These are phyloP conservation scores for Schizochytrium sp. DNA, from an alignment of 108 stramenopile genomes.

Conservation along the genomic window DNA sequence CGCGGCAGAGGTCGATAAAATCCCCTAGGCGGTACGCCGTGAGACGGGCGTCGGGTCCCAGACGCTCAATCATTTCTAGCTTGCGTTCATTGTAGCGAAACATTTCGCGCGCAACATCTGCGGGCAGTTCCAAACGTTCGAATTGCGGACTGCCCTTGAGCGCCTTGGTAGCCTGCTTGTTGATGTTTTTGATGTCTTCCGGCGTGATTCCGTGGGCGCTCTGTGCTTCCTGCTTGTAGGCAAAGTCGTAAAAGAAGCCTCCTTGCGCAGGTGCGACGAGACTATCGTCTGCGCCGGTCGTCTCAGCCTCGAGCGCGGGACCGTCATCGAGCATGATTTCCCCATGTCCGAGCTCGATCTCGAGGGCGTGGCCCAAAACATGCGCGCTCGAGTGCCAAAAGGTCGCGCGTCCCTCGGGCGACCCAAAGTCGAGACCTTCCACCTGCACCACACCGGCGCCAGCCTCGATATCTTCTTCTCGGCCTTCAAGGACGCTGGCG, in stretches of 20 bases:
- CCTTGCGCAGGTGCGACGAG: neutral
- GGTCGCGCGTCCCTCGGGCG: neutral
- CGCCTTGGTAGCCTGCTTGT: neutral
- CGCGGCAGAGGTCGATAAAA: conserved; percentile 92
- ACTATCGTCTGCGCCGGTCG: neutral
- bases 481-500: too few species aligned
- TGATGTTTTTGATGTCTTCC: neutral
- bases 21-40: conserved; percentile 76
- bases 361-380: neutral
- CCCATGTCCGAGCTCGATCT: neutral
- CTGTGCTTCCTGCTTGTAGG: neutral
- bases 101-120: neutral
- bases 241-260: neutral
- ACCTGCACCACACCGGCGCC: neutral
- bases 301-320: neutral
- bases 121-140: neutral
- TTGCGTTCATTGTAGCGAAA: neutral
- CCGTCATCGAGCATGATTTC: neutral
- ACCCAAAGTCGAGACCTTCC: neutral
- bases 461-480: too few species aligned
- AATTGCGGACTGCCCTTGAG: neutral
- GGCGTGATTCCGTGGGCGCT: neutral
- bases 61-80: neutral
- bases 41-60: neutral
- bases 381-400: conserved; percentile 18